phyloP scores from a whole-genome alignment of 306 rosid genomes.

The Quercus gilva region DNA sequence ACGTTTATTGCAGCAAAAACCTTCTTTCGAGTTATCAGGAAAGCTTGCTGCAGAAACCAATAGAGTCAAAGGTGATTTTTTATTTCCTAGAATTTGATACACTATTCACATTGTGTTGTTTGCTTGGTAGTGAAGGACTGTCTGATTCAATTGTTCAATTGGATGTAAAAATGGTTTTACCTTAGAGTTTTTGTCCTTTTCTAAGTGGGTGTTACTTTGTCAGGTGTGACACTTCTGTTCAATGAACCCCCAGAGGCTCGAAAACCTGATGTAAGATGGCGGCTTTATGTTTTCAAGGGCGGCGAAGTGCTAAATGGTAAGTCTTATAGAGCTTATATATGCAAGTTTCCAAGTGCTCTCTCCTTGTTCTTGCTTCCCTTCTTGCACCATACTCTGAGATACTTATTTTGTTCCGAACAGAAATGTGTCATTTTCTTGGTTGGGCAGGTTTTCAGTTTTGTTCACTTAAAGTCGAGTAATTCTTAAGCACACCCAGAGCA shows the following conservation, averaged over 20 bases:
- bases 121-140: neutral
- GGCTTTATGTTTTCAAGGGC: slow-evolving; percentile 93
- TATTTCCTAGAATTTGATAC: neutral
- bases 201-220: slow-evolving; percentile 22
- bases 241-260: slow-evolving; percentile 86
- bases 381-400: neutral
- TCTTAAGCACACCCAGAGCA: too few relatives aligned
- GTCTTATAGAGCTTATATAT: slow-evolving; percentile 23
- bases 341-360: neutral
- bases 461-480: neutral
- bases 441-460: neutral
- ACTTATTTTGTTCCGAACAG: neutral
- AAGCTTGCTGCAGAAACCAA: slow-evolving; percentile 97
- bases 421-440: neutral
- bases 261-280: slow-evolving; percentile 84
- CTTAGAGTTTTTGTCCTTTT: neutral
- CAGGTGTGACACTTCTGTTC: slow-evolving; percentile 80
- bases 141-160: neutral
- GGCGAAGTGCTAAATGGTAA: slow-evolving; percentile 91
- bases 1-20: slow-evolving; percentile 69
- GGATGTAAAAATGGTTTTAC: neutral
- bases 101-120: slow-evolving; percentile 11
- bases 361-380: neutral
- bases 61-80: slow-evolving; percentile 68
- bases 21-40: slow-evolving; percentile 97